These are phyloP conservation scores for Botrytis galanthina DNA, from an alignment of 2,329 filamentous ascomycete genomes.

Conservation along the genomic window DNA sequence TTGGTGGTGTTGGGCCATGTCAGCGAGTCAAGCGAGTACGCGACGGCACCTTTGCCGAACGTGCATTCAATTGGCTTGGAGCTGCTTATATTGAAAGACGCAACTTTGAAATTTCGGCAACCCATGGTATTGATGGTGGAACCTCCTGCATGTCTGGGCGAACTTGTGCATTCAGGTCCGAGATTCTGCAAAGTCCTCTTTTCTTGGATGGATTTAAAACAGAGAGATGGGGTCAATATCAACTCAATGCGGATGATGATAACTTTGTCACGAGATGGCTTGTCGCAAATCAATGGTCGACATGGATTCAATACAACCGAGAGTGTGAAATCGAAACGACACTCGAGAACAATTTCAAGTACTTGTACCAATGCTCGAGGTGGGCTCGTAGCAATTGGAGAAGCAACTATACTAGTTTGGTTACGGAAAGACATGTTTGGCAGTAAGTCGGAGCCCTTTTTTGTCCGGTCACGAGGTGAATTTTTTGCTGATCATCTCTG, in stretches of 20 bases:
- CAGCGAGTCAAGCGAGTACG: constrained; percentile 73
- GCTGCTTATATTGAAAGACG: constrained; percentile 89
- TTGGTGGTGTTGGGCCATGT: constrained; percentile 89
- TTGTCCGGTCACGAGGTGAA: constrained; percentile 3
- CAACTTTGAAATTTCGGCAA: constrained; percentile 96
- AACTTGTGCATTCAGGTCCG: constrained; percentile 86
- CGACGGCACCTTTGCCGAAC: constrained; percentile 56
- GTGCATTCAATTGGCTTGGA: constrained; percentile 84
- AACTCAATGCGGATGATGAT: constrained; percentile 94
- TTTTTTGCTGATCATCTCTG: constrained; percentile 25
- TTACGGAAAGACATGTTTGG: constrained; percentile 81
- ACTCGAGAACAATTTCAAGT: constrained; percentile 83
- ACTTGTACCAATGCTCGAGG: constrained; percentile 86
- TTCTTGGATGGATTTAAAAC: constrained; percentile 90
- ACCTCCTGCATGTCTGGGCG: constrained; percentile 96
- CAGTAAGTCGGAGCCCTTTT: constrained; percentile 60
- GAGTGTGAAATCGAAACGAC: constrained; percentile 93
- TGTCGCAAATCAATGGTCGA: constrained; percentile 88
- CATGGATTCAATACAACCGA: constrained; percentile 88
- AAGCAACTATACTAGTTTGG: constrained; percentile 89
- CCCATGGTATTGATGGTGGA: constrained; percentile 90
- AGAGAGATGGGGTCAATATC: constrained; percentile 84
- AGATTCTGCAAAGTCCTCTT: constrained; percentile 79
- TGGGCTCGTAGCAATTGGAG: constrained; percentile 98
- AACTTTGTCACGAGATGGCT: constrained; percentile 98